These are phyloP conservation scores for Citrus inodora DNA, from an alignment of 345 rosid species.

Conservation along the genomic window DNA sequence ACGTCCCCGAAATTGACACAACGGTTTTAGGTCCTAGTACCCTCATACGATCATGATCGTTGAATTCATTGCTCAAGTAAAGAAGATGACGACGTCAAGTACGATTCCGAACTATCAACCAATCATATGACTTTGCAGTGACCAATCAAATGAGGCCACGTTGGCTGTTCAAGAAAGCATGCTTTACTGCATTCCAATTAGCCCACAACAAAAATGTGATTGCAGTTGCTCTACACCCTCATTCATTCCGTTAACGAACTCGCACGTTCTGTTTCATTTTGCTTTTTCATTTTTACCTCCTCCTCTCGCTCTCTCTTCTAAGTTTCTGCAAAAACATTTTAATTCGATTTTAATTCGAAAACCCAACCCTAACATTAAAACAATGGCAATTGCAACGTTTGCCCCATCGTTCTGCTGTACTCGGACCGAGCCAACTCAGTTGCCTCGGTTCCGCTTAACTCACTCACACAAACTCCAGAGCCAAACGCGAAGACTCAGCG, in stretches of 20 bases:
- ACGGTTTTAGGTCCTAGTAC: too few relatives aligned
- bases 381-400: constrained; percentile 36
- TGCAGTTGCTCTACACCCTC: background rate
- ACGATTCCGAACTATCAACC: background rate
- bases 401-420: constrained; percentile 32
- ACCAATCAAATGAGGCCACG: background rate
- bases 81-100: background rate
- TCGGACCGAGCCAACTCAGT: constrained; percentile 17
- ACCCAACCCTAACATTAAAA: background rate
- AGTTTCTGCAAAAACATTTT: background rate
- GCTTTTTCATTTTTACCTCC: background rate
- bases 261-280: background rate
- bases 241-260: constrained; percentile 4
- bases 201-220: background rate
- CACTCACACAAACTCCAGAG: constrained; percentile 1
- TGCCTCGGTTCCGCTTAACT: constrained; percentile 16
- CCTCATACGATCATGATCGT: background rate
- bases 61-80: background rate
- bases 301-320: background rate
- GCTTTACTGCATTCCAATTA: background rate
- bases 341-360: constrained; percentile 1
- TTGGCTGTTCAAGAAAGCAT: background rate
- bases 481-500: constrained; percentile 6
- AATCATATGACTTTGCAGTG: background rate
- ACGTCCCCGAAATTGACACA: background rate